phyloP scores from a whole-genome alignment of 495 filamentous ascomycete genomes.

The Chaetomium tenue region DNA sequence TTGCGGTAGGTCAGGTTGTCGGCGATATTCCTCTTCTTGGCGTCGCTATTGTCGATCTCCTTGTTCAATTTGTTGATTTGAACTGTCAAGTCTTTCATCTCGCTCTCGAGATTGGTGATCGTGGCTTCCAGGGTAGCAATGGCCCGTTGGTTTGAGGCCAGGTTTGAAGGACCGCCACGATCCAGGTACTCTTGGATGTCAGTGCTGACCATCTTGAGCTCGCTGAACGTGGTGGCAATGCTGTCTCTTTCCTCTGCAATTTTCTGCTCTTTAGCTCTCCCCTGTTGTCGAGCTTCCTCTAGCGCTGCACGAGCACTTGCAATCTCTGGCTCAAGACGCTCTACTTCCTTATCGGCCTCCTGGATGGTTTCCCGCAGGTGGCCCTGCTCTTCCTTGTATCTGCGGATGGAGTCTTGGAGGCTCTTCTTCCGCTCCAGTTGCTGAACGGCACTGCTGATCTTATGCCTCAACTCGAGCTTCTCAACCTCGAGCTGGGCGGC shows the following conservation, averaged over 20 bases:
- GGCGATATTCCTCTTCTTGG: conserved; percentile 74
- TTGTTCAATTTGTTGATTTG: conserved; percentile 76
- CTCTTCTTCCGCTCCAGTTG: conserved; percentile 75
- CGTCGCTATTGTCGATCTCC: conserved; percentile 70
- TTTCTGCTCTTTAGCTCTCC: conserved; percentile 68
- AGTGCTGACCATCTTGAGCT: conserved; percentile 69
- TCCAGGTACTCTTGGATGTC: conserved; percentile 80
- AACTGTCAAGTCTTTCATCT: conserved; percentile 62
- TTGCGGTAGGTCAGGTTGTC: conserved; percentile 86
- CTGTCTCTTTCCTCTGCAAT: conserved; percentile 68
- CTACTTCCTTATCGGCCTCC: conserved; percentile 65
- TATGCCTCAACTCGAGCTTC: conserved; percentile 64
- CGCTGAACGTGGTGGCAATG: conserved; percentile 67
- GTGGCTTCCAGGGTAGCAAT: conserved; percentile 65
- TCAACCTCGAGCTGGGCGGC: conserved; percentile 70
- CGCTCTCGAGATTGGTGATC: conserved; percentile 62
- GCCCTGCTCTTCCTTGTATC: conserved; percentile 62
- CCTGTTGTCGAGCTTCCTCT: conserved; percentile 70
- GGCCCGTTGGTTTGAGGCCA: conserved; percentile 65
- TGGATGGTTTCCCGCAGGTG: conserved; percentile 67
- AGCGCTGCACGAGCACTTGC: conserved; percentile 68
- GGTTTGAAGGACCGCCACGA: conserved; percentile 68
- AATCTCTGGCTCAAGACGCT: conserved; percentile 67
- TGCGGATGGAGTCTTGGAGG: conserved; percentile 65
- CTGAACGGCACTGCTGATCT: conserved; percentile 64